Evolutionary conservation across 2,329 filamentous ascomycete genomes (phyloP), one percentile per base, ranked within the genome.

Genomic region (Penicillium brasilianum): DNA sequence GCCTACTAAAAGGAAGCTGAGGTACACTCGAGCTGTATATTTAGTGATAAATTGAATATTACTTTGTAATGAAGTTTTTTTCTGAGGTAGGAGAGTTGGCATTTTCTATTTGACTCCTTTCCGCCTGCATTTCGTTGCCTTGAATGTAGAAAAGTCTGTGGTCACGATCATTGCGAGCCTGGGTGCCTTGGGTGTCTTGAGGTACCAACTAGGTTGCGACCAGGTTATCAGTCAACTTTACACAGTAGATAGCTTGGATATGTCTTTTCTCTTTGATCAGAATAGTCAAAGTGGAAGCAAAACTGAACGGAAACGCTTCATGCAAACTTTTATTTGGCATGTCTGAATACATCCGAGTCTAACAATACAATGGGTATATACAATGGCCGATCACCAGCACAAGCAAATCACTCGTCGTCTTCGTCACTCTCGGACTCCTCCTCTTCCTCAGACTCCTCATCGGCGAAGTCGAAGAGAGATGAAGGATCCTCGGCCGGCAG

Each of bases 381-480:
- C 68, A 68, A 65, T 58, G 57, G 57, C 57, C 43, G 16, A 66
- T 53, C 52, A 39, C 37, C 55, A 32, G 43, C 14, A 63, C 49
- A 28, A 58, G 48, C 56, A 34, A 25, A 60, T 72, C 71, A 68
- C 70, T 76, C 67, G 51, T 69, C 60, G 44, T 69, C 67, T 37
- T 69, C 73, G 49, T 74, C 74, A 57, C 70, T 70, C 9, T 67
- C 62, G 51, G 71, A 74, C 50, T 66, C 69, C 10, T 71, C 66
- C 7, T 69, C 69, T 28, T 71, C 71, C 10, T 70, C 83, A 44
- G 77, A 77, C 65, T 84, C 82, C 50, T 66, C 65, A 11, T 81
- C 80, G 58, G 87, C 86, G 18, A 86, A 87, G 68, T 87, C 87
- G 48, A 82, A 81, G 22, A 84, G 84, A 43, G 88, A 87, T 16